Percentiles rank a stretch among this genome's conserved stretches.
phyloP scores from a whole-genome alignment of 202 grass and related monocot species.

The Eragrostis tef region DNA sequence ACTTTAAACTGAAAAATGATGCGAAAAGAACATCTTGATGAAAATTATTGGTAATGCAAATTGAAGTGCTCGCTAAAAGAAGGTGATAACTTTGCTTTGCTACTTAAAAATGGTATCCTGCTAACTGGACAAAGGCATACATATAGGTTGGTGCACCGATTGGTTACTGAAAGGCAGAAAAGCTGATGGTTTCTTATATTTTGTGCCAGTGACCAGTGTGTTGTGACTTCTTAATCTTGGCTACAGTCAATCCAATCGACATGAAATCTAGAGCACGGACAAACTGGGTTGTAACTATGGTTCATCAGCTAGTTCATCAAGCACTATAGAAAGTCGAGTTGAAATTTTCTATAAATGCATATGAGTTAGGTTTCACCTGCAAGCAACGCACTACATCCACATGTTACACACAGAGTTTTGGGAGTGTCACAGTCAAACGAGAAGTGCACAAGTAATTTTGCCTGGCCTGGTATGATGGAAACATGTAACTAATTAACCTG shows the following conservation, averaged over 20 bases:
- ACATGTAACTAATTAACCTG: background rate
- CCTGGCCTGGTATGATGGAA: background rate
- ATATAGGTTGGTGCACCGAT: slow-evolving; percentile 19
- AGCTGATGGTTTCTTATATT: slow-evolving; percentile 4
- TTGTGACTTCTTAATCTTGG: slow-evolving; percentile 28
- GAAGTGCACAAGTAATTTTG: background rate
- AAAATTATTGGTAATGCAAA: background rate
- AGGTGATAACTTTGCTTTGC: slow-evolving; percentile 47
- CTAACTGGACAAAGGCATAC: slow-evolving; percentile 37
- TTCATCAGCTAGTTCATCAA: background rate
- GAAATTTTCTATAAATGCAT: slow-evolving; percentile 12
- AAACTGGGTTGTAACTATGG: background rate
- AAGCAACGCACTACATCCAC: background rate
- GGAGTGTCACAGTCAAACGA: background rate
- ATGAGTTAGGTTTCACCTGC: background rate
- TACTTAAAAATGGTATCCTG: slow-evolving; percentile 55
- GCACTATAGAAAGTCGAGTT: slow-evolving; percentile 10
- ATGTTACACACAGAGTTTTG: background rate
- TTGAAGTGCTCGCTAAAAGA: slow-evolving; percentile 26
- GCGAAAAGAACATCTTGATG: background rate
- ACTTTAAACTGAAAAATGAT: slow-evolving; percentile 47
- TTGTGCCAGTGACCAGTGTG: slow-evolving; percentile 13
- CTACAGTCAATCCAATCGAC: background rate
- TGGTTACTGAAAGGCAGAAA: slow-evolving; percentile 36
- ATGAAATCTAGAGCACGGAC: slow-evolving; percentile 5